These are phyloP conservation scores for Pythium aphanidermatum DNA, from an alignment of 352 stramenopile species.

Conservation along the genomic window DNA sequence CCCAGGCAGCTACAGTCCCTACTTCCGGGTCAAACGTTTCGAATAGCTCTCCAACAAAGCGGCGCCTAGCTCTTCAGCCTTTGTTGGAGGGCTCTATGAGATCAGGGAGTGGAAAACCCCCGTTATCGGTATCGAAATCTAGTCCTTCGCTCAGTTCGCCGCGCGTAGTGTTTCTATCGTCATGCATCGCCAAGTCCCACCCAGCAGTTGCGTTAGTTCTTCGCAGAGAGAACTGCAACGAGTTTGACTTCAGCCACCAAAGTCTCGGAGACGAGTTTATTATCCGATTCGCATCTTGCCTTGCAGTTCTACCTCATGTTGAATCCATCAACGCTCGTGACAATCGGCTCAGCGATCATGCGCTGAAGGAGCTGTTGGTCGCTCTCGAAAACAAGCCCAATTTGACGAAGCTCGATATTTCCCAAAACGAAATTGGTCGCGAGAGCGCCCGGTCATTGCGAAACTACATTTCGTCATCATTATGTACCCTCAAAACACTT, in stretches of 20 bases:
- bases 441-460: slow-evolving; percentile 39
- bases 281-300: slow-evolving; percentile 45
- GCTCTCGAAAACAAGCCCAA: slow-evolving; percentile 68
- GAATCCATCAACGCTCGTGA: slow-evolving; percentile 58
- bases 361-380: slow-evolving; percentile 40
- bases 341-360: slow-evolving; percentile 49
- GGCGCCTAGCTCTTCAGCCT: slow-evolving; percentile 11
- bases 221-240: slow-evolving; percentile 33
- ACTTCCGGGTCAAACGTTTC: not conserved
- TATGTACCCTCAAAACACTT: slow-evolving; percentile 52
- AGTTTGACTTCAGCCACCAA: slow-evolving; percentile 57
- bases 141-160: slow-evolving; percentile 35
- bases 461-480: slow-evolving; percentile 51
- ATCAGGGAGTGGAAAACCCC: not conserved
- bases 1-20: not conserved
- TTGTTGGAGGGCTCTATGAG: not conserved
- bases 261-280: slow-evolving; percentile 58
- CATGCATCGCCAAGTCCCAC: slow-evolving; percentile 38
- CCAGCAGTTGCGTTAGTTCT: slow-evolving; percentile 41
- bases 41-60: not conserved
- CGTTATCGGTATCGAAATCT: not conserved
- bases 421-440: slow-evolving; percentile 45
- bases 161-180: slow-evolving; percentile 39
- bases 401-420: slow-evolving; percentile 52
- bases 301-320: slow-evolving; percentile 55